These are phyloP conservation scores for Solanum appendiculatum DNA, from an alignment of 257 asterid species.

Conservation along the genomic window DNA sequence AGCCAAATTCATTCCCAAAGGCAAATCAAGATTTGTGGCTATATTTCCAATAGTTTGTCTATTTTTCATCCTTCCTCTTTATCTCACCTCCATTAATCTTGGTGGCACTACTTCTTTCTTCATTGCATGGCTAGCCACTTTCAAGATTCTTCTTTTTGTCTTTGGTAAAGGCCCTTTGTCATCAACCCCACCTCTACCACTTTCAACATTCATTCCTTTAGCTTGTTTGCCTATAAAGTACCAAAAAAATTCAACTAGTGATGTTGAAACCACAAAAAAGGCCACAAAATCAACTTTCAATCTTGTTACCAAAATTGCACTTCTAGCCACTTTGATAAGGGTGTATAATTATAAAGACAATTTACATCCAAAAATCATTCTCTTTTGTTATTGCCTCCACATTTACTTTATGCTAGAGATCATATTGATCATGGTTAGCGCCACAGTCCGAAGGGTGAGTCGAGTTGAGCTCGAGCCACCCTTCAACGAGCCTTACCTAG, in stretches of 20 bases:
- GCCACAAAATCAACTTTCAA: not conserved
- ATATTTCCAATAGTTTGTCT: conserved; percentile 32
- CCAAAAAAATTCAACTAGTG: not conserved
- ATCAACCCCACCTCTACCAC: conserved; percentile 15
- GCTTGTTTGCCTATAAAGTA: conserved; percentile 51
- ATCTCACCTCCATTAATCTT: conserved; percentile 34
- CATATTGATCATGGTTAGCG: not conserved
- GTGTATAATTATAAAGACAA: not conserved
- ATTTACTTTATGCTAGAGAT: conserved; percentile 1
- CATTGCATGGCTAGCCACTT: conserved; percentile 46
- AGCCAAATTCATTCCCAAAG: conserved; percentile 15
- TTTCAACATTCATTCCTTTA: conserved; percentile 28
- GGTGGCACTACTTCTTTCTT: conserved; percentile 46
- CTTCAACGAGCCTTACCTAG: conserved; percentile 38
- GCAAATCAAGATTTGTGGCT: conserved; percentile 12
- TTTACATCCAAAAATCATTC: conserved; percentile 15
- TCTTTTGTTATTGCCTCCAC: conserved; percentile 1
- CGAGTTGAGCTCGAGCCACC: conserved; percentile 24
- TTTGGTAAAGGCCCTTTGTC: conserved; percentile 34
- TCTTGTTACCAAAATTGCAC: conserved; percentile 2
- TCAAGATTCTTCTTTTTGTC: conserved; percentile 47
- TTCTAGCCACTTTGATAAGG: conserved; percentile 4
- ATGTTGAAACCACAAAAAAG: not conserved
- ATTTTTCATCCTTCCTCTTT: conserved; percentile 37
- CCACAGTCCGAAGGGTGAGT: not conserved